These are phyloP conservation scores for Acanthamoeba royreba DNA, from an alignment of 208 protist genomes.

Conservation along the genomic window DNA sequence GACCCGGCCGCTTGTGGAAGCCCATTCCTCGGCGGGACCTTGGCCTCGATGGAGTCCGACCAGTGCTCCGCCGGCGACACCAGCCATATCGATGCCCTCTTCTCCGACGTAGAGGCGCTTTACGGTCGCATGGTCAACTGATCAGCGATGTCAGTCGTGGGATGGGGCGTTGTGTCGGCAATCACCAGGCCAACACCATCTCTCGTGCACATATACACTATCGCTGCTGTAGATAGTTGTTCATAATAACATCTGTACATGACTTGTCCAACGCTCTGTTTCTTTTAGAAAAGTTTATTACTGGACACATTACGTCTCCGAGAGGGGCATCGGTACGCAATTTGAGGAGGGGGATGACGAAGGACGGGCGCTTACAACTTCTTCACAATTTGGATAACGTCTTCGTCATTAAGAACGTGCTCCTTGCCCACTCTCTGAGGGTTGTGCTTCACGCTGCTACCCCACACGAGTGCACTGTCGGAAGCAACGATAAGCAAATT, in stretches of 20 bases:
- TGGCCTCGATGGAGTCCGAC: not conserved
- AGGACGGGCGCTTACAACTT: conserved; percentile 68
- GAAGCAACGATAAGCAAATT: conserved; percentile 6
- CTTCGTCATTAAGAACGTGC: conserved; percentile 97
- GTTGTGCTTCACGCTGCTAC: conserved; percentile 95
- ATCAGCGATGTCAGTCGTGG: not conserved
- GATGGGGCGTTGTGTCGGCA: not conserved
- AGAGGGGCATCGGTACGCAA: not conserved
- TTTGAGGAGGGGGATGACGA: too few species aligned
- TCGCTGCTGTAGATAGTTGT: too few species aligned
- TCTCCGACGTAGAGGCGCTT: not conserved
- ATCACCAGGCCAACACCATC: not conserved
- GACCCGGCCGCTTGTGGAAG: not conserved
- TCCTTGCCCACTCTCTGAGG: conserved; percentile 95
- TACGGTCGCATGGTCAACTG: not conserved
- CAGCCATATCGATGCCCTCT: not conserved
- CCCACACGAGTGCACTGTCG: conserved; percentile 96
- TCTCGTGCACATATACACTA: too few species aligned
- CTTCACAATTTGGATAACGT: conserved; percentile 98
- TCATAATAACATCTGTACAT: too few species aligned
- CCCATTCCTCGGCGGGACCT: not conserved
- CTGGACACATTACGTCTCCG: not conserved
- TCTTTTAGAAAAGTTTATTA: not conserved
- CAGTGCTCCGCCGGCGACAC: not conserved
- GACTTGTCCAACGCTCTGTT: too few species aligned